Percentiles rank a stretch among this genome's conserved stretches.
Conservation (phyloP, 176 grass and related monocot species). For the Hyparrhenia diplandra region DNA sequence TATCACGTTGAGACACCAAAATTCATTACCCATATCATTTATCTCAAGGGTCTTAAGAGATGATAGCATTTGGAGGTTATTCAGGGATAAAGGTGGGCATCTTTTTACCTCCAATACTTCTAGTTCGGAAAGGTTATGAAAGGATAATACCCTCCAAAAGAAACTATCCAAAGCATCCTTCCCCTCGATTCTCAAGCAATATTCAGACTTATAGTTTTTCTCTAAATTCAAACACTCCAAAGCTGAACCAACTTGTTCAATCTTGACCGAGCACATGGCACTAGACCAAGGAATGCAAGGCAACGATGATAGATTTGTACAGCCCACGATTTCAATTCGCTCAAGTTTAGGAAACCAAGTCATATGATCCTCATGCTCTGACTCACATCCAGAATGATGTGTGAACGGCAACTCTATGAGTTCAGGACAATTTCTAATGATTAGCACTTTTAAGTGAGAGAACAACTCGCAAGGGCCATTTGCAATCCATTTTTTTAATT, state of each 20-base stretch:
- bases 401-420: background rate
- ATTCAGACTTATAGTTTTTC: background rate
- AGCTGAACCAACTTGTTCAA: background rate
- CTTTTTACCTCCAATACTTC: accelerated
- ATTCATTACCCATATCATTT: accelerated
- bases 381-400: too few species aligned
- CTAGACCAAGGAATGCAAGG: background rate
- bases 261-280: background rate
- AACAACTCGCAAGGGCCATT: background rate
- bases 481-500: background rate
- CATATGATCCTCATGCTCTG: background rate
- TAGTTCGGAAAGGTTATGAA: background rate
- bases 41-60: background rate
- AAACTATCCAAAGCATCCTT: background rate
- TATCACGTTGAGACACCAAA: background rate
- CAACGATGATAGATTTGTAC: background rate
- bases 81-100: background rate
- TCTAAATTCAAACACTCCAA: accelerated
- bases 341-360: background rate
- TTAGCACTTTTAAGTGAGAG: background rate
- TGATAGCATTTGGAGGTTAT: background rate
- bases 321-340: accelerated
- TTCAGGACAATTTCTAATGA: background rate
- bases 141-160: too few species aligned
- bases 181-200: background rate